A percentile compares a stretch with the other conserved stretches of the same genome.
phyloP scores from a whole-genome alignment of 768 basidiomycete genomes.

The Glaciozyma antarctica region DNA sequence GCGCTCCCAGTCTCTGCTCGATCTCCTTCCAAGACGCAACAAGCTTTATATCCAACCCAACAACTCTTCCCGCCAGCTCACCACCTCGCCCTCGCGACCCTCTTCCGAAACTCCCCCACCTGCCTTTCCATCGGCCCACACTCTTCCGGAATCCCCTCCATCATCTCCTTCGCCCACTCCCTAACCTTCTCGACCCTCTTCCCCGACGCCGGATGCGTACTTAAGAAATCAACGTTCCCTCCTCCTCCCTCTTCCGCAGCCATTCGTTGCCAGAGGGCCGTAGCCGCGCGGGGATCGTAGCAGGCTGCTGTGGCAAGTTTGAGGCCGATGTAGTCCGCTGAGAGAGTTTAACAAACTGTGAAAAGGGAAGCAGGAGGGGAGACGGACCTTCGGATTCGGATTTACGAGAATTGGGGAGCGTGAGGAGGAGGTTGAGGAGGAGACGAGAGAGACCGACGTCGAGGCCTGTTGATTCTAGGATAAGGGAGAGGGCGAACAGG shows the following conservation, averaged over 20 bases:
- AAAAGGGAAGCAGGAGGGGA: conserved; percentile 3
- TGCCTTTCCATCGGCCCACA: not conserved
- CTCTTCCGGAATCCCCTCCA: conserved; percentile 4
- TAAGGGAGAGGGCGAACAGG: conserved; percentile 7
- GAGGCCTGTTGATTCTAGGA: conserved; percentile 21
- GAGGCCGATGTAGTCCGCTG: conserved; percentile 80
- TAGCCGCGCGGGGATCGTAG: conserved; percentile 68
- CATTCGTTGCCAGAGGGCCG: conserved; percentile 67
- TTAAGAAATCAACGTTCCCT: conserved; percentile 50
- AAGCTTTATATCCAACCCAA: too few relatives aligned
- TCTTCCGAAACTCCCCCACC: conserved; percentile 5
- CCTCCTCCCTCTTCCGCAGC: conserved; percentile 37
- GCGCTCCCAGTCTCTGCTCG: too few relatives aligned
- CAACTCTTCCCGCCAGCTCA: not conserved
- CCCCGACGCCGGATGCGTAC: conserved; percentile 69
- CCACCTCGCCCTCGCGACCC: conserved; percentile 1
- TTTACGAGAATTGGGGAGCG: conserved; percentile 68
- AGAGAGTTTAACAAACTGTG: not conserved
- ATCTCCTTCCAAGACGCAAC: too few relatives aligned
- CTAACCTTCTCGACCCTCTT: conserved; percentile 52
- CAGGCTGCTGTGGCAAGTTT: conserved; percentile 72
- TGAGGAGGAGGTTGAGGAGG: conserved; percentile 15
- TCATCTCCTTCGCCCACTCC: conserved; percentile 31
- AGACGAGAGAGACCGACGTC: conserved; percentile 21
- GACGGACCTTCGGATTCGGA: conserved; percentile 67